Conservation (phyloP, 345 rosid species). For the Alliaria petiolata region DNA sequence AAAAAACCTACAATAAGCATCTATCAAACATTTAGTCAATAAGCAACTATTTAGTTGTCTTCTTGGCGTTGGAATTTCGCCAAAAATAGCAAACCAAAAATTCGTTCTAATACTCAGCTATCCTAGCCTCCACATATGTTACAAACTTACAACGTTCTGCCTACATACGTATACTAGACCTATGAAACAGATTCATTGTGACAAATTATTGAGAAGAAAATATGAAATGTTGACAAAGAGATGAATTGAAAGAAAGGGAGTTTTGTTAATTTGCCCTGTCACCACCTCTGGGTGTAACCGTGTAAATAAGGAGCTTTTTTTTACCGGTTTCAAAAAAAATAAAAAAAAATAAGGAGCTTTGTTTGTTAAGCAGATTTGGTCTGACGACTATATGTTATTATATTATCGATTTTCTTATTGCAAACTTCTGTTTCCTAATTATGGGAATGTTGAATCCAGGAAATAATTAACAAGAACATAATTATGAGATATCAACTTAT, state of each 20-base stretch:
- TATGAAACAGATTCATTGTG: background rate
- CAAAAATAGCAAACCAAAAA: constrained; percentile 42
- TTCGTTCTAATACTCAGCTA: background rate
- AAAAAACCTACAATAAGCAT: background rate
- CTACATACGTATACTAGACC: background rate
- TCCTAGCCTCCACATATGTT: background rate
- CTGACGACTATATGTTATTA: background rate
- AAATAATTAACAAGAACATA: constrained; percentile 16
- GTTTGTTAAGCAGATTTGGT: background rate
- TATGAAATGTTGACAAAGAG: background rate
- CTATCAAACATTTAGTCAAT: constrained; percentile 13
- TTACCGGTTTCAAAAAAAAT: too few relatives aligned
- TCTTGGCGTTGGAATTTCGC: constrained; percentile 42
- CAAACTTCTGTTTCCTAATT: background rate
- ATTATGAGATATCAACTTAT: constrained; percentile 1
- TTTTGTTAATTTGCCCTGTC: background rate
- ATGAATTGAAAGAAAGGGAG: background rate
- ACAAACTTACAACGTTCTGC: too few relatives aligned
- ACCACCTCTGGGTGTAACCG: background rate
- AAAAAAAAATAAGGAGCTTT: too few relatives aligned
- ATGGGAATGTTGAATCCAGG: constrained; percentile 16
- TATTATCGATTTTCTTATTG: background rate
- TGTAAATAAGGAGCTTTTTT: background rate
- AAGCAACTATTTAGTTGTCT: constrained; percentile 38
- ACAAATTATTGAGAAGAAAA: background rate